phyloP scores from a whole-genome alignment of 1,139 yeast genomes.

The Pneumocystis canis region DNA sequence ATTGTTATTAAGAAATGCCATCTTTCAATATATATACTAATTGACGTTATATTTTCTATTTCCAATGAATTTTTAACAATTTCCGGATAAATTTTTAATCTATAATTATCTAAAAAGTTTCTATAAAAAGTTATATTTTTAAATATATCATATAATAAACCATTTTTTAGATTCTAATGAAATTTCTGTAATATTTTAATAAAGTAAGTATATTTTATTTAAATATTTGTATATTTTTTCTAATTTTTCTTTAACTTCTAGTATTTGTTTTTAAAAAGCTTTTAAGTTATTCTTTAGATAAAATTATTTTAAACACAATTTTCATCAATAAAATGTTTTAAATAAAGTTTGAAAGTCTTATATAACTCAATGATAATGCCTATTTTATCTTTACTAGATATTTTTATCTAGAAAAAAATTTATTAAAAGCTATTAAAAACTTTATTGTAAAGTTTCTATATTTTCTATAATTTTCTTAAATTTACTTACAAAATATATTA shows the following conservation, averaged over 20 bases:
- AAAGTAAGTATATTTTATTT: background rate
- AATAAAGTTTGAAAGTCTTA: too few species aligned
- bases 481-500: background rate
- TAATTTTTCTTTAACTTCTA: background rate
- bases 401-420: too few species aligned
- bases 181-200: background rate
- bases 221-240: background rate
- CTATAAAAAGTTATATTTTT: background rate
- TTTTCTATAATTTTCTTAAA: background rate
- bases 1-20: background rate
- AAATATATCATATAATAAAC: background rate
- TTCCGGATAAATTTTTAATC: background rate
- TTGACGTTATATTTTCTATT: background rate
- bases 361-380: too few species aligned
- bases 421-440: background rate
- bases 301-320: background rate
- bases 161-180: background rate
- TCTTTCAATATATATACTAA: background rate
- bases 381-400: too few species aligned
- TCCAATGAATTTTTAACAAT: background rate
- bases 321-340: background rate
- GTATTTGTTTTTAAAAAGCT: background rate
- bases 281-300: background rate
- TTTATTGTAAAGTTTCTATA: background rate
- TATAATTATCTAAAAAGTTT: background rate